Evolutionary conservation across 2,329 filamentous ascomycete genomes (phyloP).

Genomic region (Eurotiales sp.): DNA sequence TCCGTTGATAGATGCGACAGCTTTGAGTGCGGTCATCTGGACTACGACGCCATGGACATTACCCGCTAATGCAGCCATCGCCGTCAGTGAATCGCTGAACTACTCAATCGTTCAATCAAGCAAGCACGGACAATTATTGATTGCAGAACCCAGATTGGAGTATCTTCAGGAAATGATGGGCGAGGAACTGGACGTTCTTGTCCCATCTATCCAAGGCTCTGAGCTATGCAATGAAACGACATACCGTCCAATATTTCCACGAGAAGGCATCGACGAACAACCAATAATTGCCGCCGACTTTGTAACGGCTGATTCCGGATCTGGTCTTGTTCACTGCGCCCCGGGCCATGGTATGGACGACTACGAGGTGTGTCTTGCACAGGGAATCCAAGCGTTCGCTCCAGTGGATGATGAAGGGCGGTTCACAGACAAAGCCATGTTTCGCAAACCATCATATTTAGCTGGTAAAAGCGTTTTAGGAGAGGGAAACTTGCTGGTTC

Average conservation of each 20-base stretch:
- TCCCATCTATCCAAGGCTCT: constrained; percentile 58
- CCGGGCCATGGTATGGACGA: constrained; percentile 97
- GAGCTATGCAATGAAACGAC: constrained; percentile 59
- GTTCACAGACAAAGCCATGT: constrained; percentile 77
- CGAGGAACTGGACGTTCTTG: constrained; percentile 49
- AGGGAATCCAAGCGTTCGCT: constrained; percentile 71
- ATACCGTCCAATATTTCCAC: constrained; percentile 70
- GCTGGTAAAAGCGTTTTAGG: constrained; percentile 68
- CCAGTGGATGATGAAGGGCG: constrained; percentile 77
- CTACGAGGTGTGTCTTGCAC: constrained; percentile 72
- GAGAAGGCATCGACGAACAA: constrained; percentile 54
- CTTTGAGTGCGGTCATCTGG: constrained; percentile 84
- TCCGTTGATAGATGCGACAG: constrained; percentile 40
- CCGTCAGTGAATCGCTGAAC: constrained; percentile 68
- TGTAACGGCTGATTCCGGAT: constrained; percentile 84
- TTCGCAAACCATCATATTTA: constrained; percentile 64
- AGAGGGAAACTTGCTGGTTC: constrained; percentile 64
- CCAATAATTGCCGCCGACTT: constrained; percentile 81
- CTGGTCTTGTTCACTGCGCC: constrained; percentile 89
- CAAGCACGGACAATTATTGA: constrained; percentile 59
- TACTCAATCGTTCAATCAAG: constrained; percentile 65
- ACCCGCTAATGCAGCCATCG: constrained; percentile 87
- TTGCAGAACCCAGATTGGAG: constrained; percentile 69
- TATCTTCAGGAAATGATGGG: constrained; percentile 50
- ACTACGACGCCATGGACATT: constrained; percentile 98